Evolutionary conservation across 108 stramenopile genomes (phyloP).

Genomic region (Schizochytrium sp.): DNA sequence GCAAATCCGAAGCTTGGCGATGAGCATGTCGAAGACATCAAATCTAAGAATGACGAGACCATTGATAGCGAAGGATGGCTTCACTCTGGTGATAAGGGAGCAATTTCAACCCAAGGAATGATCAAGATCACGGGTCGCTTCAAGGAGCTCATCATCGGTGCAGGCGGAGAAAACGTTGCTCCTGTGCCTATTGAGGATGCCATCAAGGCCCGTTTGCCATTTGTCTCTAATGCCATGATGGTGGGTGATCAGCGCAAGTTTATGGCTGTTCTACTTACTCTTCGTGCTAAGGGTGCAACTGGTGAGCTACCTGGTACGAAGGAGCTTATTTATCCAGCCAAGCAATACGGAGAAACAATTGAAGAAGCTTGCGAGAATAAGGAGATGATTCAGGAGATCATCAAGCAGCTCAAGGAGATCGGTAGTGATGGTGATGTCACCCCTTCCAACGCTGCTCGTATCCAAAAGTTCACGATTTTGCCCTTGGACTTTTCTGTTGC

Average conservation of each 20-base stretch:
- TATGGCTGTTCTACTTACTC: constrained; percentile 69
- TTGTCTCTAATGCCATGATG: constrained; percentile 76
- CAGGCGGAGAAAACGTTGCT: constrained; percentile 83
- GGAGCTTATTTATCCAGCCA: background rate
- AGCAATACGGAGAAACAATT: constrained; percentile 28
- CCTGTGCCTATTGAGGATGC: constrained; percentile 82
- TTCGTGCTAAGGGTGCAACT: constrained; percentile 64
- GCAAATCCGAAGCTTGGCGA: constrained; percentile 70
- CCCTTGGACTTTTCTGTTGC: constrained; percentile 76
- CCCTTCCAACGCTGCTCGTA: constrained; percentile 79
- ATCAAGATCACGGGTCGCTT: constrained; percentile 71
- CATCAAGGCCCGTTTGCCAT: constrained; percentile 74
- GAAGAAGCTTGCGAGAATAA: constrained; percentile 14
- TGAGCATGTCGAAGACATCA: constrained; percentile 7
- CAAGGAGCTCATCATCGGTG: constrained; percentile 80
- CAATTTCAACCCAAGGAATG: constrained; percentile 51
- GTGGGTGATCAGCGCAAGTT: constrained; percentile 83
- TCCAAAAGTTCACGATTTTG: constrained; percentile 77
- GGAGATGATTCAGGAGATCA: background rate
- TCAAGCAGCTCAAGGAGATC: background rate
- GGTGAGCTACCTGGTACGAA: constrained; percentile 52
- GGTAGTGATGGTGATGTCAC: constrained; percentile 59
- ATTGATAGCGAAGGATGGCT: constrained; percentile 79
- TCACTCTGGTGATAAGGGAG: constrained; percentile 55
- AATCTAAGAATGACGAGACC: constrained; percentile 70